Evolutionary conservation across 768 basidiomycete genomes (phyloP).

Genomic region (Wakefieldia striispora): DNA sequence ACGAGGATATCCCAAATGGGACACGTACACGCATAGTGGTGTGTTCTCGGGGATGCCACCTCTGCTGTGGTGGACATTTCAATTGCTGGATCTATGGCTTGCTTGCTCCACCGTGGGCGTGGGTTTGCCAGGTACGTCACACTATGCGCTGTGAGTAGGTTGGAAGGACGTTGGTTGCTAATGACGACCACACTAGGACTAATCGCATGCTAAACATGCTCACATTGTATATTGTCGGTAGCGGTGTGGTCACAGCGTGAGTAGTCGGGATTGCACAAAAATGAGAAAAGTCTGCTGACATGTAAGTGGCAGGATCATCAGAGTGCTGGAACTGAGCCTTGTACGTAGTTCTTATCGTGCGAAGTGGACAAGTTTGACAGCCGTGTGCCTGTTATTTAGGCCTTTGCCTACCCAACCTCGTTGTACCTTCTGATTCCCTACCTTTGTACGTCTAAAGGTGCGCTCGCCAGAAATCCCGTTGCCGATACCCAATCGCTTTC

Average conservation of each 20-base stretch:
- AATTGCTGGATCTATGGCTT: not conserved
- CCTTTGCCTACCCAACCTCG: not conserved
- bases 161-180: not conserved
- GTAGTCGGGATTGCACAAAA: not conserved
- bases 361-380: too few species aligned
- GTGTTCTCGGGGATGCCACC: not conserved
- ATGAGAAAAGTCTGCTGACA: not conserved
- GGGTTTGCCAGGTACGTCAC: not conserved
- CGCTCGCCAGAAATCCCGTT: not conserved
- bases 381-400: not conserved
- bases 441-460: not conserved
- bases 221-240: not conserved
- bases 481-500: not conserved
- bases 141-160: not conserved
- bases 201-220: not conserved
- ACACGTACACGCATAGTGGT: not conserved
- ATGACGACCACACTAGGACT: not conserved
- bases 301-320: not conserved
- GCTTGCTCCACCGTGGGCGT: not conserved
- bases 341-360: not conserved
- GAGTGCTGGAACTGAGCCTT: not conserved
- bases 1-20: not conserved
- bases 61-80: not conserved
- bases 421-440: not conserved
- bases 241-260: slow-evolving; percentile 1